A percentile compares a stretch with the other conserved stretches of the same genome.
Conservation (phyloP, 208 protist genomes). For the Leishmania turanica region DNA sequence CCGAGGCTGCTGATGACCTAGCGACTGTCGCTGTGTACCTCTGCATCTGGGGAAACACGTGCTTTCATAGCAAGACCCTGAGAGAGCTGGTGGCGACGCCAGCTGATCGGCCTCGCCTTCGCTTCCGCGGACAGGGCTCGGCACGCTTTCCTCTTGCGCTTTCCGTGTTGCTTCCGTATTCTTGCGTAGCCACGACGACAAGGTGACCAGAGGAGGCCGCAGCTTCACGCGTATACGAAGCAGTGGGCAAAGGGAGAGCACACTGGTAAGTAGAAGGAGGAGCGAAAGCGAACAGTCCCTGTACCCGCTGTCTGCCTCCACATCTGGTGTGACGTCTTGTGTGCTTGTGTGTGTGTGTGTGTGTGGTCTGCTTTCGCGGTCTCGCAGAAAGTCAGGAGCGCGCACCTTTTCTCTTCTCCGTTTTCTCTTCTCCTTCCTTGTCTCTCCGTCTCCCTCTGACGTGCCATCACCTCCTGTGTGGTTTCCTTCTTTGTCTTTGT, state of each 20-base stretch:
- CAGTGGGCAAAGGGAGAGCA: not conserved
- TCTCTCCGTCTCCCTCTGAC: conserved; percentile 9
- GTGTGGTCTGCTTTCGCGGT: not conserved
- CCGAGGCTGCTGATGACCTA: not conserved
- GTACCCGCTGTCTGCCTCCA: not conserved
- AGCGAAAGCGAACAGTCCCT: not conserved
- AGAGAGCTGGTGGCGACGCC: not conserved
- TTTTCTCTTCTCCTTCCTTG: not conserved
- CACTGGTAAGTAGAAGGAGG: not conserved
- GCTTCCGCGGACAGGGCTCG: not conserved
- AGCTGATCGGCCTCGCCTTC: not conserved
- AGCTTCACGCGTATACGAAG: not conserved
- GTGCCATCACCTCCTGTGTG: not conserved
- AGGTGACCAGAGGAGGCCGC: not conserved
- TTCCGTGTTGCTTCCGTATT: not conserved
- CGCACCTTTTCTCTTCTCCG: not conserved
- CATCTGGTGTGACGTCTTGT: not conserved
- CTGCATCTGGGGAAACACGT: not conserved
- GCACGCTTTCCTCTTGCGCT: not conserved
- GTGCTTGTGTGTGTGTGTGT: not conserved
- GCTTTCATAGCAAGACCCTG: not conserved
- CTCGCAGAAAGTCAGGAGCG: not conserved
- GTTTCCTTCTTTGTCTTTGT: not conserved
- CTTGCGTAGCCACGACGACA: not conserved
- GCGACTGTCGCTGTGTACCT: not conserved